These are phyloP conservation scores for Capronia epimyces DNA, from an alignment of 2,329 filamentous ascomycete species.

Conservation along the genomic window DNA sequence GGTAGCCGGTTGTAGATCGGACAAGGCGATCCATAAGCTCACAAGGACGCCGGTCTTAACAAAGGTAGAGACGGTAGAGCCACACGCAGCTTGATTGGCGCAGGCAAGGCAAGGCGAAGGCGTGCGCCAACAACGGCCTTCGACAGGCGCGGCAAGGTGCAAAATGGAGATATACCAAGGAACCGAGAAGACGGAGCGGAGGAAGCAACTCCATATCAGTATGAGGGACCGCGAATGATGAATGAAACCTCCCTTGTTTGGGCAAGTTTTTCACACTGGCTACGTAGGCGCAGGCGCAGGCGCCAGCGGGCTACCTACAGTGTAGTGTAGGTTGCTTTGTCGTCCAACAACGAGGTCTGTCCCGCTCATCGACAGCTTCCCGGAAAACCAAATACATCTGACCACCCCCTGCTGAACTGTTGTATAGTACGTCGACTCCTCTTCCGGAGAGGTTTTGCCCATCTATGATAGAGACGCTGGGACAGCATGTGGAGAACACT, in stretches of 20 bases:
- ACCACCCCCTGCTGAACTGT: background rate
- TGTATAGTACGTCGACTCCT: slow-evolving; percentile 37
- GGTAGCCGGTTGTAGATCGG: background rate
- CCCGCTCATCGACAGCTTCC: background rate
- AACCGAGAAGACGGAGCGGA: background rate
- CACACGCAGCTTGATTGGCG: too few species aligned
- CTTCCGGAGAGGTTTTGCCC: slow-evolving; percentile 35
- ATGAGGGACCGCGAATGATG: too few species aligned
- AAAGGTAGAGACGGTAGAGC: too few species aligned
- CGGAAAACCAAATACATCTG: background rate
- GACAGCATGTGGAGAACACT: too few species aligned
- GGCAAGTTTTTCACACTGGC: too few species aligned
- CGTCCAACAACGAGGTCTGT: slow-evolving; percentile 32
- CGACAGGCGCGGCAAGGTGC: background rate
- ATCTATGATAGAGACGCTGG: slow-evolving; percentile 34
- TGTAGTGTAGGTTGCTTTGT: too few species aligned
- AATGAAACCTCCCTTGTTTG: too few species aligned
- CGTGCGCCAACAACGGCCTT: background rate
- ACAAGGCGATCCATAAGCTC: background rate
- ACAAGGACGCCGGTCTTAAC: background rate
- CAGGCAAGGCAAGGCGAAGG: background rate
- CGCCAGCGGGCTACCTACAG: too few species aligned
- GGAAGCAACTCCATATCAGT: background rate
- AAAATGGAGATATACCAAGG: background rate
- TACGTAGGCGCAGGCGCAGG: too few species aligned